Evolutionary conservation across 805 yeast genomes (phyloP).

Genomic region (Hanseniaspora pseudoguilliermondii): DNA sequence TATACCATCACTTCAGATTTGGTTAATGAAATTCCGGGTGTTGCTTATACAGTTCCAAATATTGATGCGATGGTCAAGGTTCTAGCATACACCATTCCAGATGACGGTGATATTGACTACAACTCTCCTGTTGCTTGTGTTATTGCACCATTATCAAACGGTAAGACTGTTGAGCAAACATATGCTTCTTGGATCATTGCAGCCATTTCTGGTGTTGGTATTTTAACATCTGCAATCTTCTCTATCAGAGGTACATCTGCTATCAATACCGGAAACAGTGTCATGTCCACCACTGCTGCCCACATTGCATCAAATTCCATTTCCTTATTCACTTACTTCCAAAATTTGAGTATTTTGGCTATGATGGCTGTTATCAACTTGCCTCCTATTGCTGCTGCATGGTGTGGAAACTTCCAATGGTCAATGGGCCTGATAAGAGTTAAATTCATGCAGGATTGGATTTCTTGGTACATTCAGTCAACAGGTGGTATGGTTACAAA

Average conservation of each 20-base stretch:
- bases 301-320: slow-evolving; percentile 95
- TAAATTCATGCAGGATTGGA: slow-evolving; percentile 64
- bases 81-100: slow-evolving; percentile 40
- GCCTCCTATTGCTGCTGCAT: slow-evolving; percentile 95
- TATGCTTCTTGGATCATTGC: slow-evolving; percentile 96
- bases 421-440: slow-evolving; percentile 79
- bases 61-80: slow-evolving; percentile 84
- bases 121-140: slow-evolving; percentile 70
- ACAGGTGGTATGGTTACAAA: slow-evolving; percentile 86
- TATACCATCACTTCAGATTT: slow-evolving; percentile 33
- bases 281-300: slow-evolving; percentile 58
- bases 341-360: slow-evolving; percentile 76
- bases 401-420: slow-evolving; percentile 97
- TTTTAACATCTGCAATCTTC: slow-evolving; percentile 73
- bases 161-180: slow-evolving; percentile 84
- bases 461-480: slow-evolving; percentile 88
- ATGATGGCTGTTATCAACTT: slow-evolving; percentile 89
- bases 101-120: slow-evolving; percentile 26
- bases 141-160: slow-evolving; percentile 72
- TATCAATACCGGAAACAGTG: slow-evolving; percentile 8
- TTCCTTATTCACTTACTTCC: slow-evolving; percentile 87
- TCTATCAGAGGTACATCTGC: slow-evolving; percentile 73
- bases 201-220: slow-evolving; percentile 75
- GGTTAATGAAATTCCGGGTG: slow-evolving; percentile 50
- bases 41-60: slow-evolving; percentile 87